Percentiles rank a stretch among this genome's conserved stretches.
Conservation (phyloP, 768 basidiomycete species). For the Kondoa subrosea region DNA sequence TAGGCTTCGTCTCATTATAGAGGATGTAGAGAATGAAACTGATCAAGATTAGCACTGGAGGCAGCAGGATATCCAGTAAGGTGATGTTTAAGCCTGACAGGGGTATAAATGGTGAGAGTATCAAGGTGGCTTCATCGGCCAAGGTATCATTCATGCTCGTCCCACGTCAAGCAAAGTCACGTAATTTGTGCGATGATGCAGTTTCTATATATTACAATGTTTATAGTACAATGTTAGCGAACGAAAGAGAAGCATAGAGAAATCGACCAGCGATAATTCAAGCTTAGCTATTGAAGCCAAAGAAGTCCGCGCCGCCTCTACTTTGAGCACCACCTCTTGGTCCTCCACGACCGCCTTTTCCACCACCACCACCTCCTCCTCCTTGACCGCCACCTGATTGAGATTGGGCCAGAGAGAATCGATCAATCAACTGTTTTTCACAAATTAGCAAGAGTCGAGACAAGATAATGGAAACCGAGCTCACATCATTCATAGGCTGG, state of each 20-base stretch:
- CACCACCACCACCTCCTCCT: background rate
- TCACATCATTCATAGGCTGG: slow-evolving; percentile 70
- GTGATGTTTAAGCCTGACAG: background rate
- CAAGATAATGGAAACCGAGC: slow-evolving; percentile 26
- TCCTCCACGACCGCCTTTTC: background rate
- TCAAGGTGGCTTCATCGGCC: background rate
- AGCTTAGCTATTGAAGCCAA: background rate
- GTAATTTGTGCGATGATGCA: too few relatives aligned
- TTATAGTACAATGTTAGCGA: too few relatives aligned
- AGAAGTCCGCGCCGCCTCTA: background rate
- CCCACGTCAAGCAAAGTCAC: too few relatives aligned
- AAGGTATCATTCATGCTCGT: background rate
- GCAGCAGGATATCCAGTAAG: slow-evolving; percentile 15
- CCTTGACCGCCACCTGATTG: background rate
- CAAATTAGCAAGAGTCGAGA: background rate
- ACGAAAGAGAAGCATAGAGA: background rate
- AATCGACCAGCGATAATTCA: background rate
- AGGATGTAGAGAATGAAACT: slow-evolving; percentile 11
- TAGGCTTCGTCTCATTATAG: slow-evolving; percentile 2
- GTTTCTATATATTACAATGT: too few relatives aligned
- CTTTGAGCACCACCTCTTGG: background rate
- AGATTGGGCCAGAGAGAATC: background rate
- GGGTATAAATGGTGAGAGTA: background rate
- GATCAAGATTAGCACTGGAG: slow-evolving; percentile 9
- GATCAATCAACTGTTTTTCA: background rate